Base-by-base conservation (phyloP, 1,284 basidiomycete species). In the Paramarasmius palmivorus region DNA sequence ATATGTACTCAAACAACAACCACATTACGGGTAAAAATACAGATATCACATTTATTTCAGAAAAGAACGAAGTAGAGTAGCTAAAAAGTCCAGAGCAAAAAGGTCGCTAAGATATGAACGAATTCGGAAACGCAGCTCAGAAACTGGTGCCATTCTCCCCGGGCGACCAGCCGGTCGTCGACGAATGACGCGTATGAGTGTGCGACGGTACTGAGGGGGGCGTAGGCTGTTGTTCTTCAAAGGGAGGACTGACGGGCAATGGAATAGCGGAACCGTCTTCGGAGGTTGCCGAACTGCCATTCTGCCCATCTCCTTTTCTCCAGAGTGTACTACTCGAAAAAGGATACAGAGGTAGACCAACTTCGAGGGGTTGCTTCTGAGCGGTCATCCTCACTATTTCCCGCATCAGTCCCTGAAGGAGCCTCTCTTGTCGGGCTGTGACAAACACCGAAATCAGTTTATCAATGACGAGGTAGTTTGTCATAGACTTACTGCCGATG, bases 321-420 rank as follows among this genome's bases (percentile, higher is more conserved):
- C 88, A 91, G 22, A 88, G 68, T 10, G 82, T 78, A 49, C 78
- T 74, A 62, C 84, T 84, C 19, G 89, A 90, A 66, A 90, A 90
- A 1, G 87, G 86, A 70, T 88, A 92, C 40, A 92, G 75, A 1
- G 90, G 89, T 19, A 90, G 76, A 26, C 86, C 85, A 53, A 90
- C 84, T 65, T 90, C 83, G 35, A 91, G 74, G 14, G 90, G 88
- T 57, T 82, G 81, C 63, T 86, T 84, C 66, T 91, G 88, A 17
- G 78, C 82, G 14, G 90, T 92, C 74, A 90, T 81, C 52, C 84
- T 77, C n/a, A 92, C 83, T 57, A 92, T 91, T 65, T 91, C 90
- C 44, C 81, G 75, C 90, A 92, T 91, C 35, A 92, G 74, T 2
- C 86, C 88, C 63, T 91, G 89, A n/a, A 92, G 74, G 17, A 92